phyloP scores from a whole-genome alignment of 805 yeast genomes.

The Candida arabinofermentans region DNA sequence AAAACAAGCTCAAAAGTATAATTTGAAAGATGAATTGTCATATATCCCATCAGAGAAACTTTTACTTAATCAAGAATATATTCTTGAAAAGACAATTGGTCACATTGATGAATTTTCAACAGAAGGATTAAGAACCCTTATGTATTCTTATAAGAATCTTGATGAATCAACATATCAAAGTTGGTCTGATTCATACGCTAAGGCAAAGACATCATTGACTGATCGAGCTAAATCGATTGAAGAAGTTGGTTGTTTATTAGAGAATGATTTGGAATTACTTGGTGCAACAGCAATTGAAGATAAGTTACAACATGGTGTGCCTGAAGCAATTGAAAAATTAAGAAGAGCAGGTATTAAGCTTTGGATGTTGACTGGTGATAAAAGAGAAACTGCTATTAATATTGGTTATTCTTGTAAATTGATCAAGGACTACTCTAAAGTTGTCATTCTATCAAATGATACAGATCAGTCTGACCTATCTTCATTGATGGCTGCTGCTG shows the following conservation, averaged over 20 bases:
- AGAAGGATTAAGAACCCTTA: conserved; percentile 87
- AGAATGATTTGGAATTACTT: conserved; percentile 58
- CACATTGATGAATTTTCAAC: conserved; percentile 93
- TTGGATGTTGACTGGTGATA: conserved; percentile 99
- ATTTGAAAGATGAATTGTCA: conserved; percentile 26
- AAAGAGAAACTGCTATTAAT: conserved; percentile 95
- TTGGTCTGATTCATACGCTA: conserved; percentile 67
- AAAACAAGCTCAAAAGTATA: conserved; percentile 54
- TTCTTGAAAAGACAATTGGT: conserved; percentile 78
- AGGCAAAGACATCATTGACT: conserved; percentile 71
- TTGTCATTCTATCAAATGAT: conserved; percentile 54
- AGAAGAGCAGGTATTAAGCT: conserved; percentile 89
- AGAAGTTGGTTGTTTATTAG: conserved; percentile 67
- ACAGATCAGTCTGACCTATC: conserved; percentile 47
- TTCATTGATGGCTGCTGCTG: conserved; percentile 69
- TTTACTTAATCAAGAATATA: conserved; percentile 66
- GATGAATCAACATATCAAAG: conserved; percentile 49
- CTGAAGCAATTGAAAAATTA: conserved; percentile 88
- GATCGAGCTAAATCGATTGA: conserved; percentile 68
- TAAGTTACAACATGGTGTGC: conserved; percentile 93
- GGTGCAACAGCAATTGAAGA: conserved; percentile 99
- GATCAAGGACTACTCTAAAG: conserved; percentile 89
- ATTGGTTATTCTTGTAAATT: conserved; percentile 93
- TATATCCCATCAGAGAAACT: conserved; percentile 53
- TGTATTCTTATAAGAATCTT: conserved; percentile 78